A percentile compares a stretch with the other conserved stretches of the same genome.
These are phyloP conservation scores for Penicillium ucsense DNA, from an alignment of 495 filamentous ascomycete genomes.

Conservation along the genomic window DNA sequence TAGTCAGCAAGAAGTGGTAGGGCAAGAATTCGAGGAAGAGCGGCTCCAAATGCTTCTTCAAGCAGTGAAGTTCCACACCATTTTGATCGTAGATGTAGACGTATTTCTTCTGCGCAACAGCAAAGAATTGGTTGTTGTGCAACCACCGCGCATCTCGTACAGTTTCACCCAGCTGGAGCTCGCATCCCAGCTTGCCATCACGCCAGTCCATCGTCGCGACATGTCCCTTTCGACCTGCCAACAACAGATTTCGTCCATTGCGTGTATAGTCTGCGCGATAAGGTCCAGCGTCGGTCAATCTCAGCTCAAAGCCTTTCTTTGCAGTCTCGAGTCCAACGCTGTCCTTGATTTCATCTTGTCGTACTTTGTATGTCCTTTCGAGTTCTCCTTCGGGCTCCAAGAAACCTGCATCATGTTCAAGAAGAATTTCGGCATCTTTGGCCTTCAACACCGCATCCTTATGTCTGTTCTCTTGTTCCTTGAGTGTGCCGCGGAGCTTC, in stretches of 20 bases:
- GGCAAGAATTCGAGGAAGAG: slow-evolving; percentile 91
- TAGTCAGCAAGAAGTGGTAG: slow-evolving; percentile 90
- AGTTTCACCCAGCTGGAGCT: slow-evolving; percentile 83
- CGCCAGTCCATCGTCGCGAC: slow-evolving; percentile 96
- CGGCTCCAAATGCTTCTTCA: slow-evolving; percentile 85
- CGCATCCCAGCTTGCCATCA: slow-evolving; percentile 78
- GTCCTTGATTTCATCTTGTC: slow-evolving; percentile 73
- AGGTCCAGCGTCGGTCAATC: slow-evolving; percentile 71
- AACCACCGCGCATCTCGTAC: slow-evolving; percentile 85
- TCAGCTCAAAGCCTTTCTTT: slow-evolving; percentile 87
- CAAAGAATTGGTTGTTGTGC: slow-evolving; percentile 93
- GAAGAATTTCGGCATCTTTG: slow-evolving; percentile 89
- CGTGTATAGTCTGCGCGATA: slow-evolving; percentile 81
- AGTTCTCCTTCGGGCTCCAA: slow-evolving; percentile 81
- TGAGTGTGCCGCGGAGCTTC: slow-evolving; percentile 76
- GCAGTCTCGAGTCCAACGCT: slow-evolving; percentile 72
- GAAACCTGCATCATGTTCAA: slow-evolving; percentile 80
- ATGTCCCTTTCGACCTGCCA: slow-evolving; percentile 90
- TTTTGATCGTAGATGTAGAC: slow-evolving; percentile 88
- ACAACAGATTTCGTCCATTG: slow-evolving; percentile 73
- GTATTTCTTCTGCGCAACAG: slow-evolving; percentile 96
- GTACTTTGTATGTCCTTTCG: slow-evolving; percentile 83
- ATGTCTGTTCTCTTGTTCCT: slow-evolving; percentile 68
- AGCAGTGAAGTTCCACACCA: slow-evolving; percentile 84
- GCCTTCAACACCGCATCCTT: slow-evolving; percentile 69